Base-by-base conservation (phyloP, 768 basidiomycete genomes). In the Mycena maculata region DNA sequence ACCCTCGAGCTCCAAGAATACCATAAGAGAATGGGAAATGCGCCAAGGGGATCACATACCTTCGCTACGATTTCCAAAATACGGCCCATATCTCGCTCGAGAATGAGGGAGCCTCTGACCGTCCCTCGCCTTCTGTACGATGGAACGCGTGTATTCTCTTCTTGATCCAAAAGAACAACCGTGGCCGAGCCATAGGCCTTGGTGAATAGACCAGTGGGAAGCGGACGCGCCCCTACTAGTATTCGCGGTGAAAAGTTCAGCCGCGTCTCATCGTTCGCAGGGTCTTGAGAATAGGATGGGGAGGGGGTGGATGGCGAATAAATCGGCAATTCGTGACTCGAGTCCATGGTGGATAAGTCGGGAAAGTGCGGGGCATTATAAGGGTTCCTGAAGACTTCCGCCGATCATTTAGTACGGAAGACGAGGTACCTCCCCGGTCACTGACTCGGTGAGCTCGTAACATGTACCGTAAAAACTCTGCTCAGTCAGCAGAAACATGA, bases 221-320 rank as follows among this genome's bases (percentile, higher is more conserved):
- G 54, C 9, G 20, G 45, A 25, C 55, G 48, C 30, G 54, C 38
- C 22, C 36, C 54, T 2, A n/a, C n/a, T n/a, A n/a, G n/a, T n/a
- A 28, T 42, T 20, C 23, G 68, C 12, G 68, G 60, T n/a, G 64
- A 62, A 3, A 52, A 33, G 33, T 62, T 55, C 22, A 69, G 49
- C n/a, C 54, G 54, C 10, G 63, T 63, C 55, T 69, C 68, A 22
- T 65, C 60, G 42, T 16, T 10, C 22, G 63, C 68, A 16, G 64
- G 68, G 49, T 69, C 64, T 25, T 57, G 25, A 4, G 68, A 65
- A 42, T 69, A 69, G 54, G 54, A 52, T 16, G 68, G 68, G 2
- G 62, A 55, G 3, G 68, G 58, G 20, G n/a, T 23, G 8, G 48
- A 49, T 10, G 58, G 31, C 33, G 33, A 36, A 36, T 36, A 36